Conservation (phyloP, 1,284 basidiomycete genomes). For the Cryptococcus floricola region DNA sequence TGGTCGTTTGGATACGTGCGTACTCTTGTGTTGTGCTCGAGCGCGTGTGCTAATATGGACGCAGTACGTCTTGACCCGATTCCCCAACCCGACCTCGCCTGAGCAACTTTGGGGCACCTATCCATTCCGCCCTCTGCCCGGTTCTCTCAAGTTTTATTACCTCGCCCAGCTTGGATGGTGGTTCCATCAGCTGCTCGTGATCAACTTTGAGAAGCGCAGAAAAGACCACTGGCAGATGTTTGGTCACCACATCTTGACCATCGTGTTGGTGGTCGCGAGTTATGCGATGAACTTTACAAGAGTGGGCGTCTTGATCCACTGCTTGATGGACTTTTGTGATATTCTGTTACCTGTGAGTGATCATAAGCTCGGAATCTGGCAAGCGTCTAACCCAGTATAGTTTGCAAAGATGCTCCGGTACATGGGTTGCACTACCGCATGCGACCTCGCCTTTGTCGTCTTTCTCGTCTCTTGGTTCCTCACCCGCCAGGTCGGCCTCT, state of each 20-base stretch:
- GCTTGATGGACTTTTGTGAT: constrained; percentile 91
- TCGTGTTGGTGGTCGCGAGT: constrained; percentile 69
- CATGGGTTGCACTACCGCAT: constrained; percentile 62
- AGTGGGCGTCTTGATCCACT: constrained; percentile 80
- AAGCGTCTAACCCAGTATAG: constrained; percentile 47
- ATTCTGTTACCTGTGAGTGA: constrained; percentile 79
- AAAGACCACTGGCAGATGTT: constrained; percentile 97
- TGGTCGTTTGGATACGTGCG: constrained; percentile 80
- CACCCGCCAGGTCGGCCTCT: constrained; percentile 77
- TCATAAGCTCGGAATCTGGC: constrained; percentile 1
- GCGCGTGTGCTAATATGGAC: background rate
- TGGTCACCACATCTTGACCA: constrained; percentile 87
- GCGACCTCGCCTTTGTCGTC: constrained; percentile 71
- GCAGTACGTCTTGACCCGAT: constrained; percentile 45
- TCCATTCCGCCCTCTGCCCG: constrained; percentile 74
- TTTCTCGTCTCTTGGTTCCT: constrained; percentile 87
- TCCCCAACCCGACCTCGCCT: constrained; percentile 69
- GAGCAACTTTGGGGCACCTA: constrained; percentile 74
- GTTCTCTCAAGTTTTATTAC: constrained; percentile 83
- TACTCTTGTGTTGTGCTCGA: constrained; percentile 22
- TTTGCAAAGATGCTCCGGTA: constrained; percentile 93
- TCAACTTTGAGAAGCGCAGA: constrained; percentile 87
- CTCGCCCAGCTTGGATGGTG: constrained; percentile 90
- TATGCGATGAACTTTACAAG: constrained; percentile 83
- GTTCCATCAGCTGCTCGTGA: constrained; percentile 82